A percentile compares a stretch with the other conserved stretches of the same genome.
These are phyloP conservation scores for Solanum chacoense DNA, from an alignment of 305 asterid species.

Conservation along the genomic window DNA sequence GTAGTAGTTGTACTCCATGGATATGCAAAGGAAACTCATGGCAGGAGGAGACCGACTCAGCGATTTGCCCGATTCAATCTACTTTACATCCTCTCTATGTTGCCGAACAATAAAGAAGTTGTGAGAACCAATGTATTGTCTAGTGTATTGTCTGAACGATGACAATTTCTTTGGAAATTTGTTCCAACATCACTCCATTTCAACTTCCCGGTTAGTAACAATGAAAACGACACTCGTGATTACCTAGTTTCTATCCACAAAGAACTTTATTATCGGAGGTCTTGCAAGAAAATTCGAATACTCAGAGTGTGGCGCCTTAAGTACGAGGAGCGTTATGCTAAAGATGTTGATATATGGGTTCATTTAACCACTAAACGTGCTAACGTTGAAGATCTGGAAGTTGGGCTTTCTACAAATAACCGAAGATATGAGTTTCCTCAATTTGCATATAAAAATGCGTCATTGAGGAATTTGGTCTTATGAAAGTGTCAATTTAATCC, in stretches of 20 bases:
- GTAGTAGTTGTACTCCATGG: background rate
- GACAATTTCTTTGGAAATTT: too few relatives aligned
- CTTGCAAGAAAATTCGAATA: too few relatives aligned
- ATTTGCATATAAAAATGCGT: background rate
- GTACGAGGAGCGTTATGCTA: background rate
- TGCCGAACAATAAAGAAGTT: background rate
- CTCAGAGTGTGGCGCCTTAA: too few relatives aligned
- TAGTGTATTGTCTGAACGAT: too few relatives aligned
- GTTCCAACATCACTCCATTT: too few relatives aligned
- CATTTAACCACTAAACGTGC: background rate
- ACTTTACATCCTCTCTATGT: background rate
- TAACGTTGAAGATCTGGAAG: background rate
- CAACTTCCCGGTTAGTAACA: too few relatives aligned
- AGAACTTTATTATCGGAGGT: too few relatives aligned
- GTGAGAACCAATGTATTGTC: too few relatives aligned
- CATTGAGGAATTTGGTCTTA: background rate
- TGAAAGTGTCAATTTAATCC: background rate
- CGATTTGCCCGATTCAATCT: background rate
- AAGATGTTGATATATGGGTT: background rate
- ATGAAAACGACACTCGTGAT: too few relatives aligned
- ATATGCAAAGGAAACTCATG: background rate
- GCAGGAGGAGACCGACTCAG: background rate
- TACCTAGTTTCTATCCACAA: too few relatives aligned
- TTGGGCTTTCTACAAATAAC: background rate
- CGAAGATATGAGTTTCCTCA: background rate